Percentiles rank a stretch among this genome's conserved stretches.
Evolutionary conservation across 176 grass and related monocot species (phyloP).

Genomic region (Carex littledalei): DNA sequence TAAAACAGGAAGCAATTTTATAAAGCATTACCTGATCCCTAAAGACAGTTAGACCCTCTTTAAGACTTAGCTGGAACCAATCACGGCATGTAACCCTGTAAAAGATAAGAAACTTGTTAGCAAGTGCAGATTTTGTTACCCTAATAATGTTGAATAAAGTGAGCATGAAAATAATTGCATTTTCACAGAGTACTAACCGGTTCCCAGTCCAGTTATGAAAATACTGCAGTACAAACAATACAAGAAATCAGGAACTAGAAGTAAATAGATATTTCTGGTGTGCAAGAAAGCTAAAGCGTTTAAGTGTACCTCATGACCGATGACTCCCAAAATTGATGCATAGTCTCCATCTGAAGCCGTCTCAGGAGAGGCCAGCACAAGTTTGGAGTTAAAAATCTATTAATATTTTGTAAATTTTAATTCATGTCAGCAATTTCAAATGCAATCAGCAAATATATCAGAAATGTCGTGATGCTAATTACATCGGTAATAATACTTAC

Average conservation of each 20-base stretch:
- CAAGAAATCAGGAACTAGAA: slow-evolving; percentile 20
- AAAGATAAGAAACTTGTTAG: slow-evolving; percentile 1
- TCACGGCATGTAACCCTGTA: slow-evolving; percentile 97
- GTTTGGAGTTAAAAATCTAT: slow-evolving; percentile 98
- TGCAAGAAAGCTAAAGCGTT: slow-evolving; percentile 14
- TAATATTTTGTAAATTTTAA: slow-evolving; percentile 29
- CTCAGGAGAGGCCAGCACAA: slow-evolving; percentile 95
- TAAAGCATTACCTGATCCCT: slow-evolving; percentile 73
- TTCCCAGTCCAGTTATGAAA: slow-evolving; percentile 99
- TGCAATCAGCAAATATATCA: slow-evolving; percentile 29
- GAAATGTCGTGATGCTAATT: not conserved
- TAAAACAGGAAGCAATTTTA: not conserved
- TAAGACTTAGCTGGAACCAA: slow-evolving; percentile 99
- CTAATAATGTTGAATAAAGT: not conserved
- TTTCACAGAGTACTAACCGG: slow-evolving; percentile 32
- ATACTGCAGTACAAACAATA: slow-evolving; percentile 62
- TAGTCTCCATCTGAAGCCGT: slow-evolving; percentile 96
- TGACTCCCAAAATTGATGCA: slow-evolving; percentile 89
- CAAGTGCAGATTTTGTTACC: not conserved
- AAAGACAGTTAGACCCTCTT: slow-evolving; percentile 97
- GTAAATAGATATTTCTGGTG: not conserved
- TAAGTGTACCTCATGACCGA: slow-evolving; percentile 80
- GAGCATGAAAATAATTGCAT: not conserved
- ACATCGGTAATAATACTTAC: slow-evolving; percentile 44
- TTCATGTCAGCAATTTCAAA: slow-evolving; percentile 4